Evolutionary conservation across 1,284 basidiomycete genomes (phyloP), one percentile per base, ranked within the genome.

Genomic region (Chondrostereum purpureum): DNA sequence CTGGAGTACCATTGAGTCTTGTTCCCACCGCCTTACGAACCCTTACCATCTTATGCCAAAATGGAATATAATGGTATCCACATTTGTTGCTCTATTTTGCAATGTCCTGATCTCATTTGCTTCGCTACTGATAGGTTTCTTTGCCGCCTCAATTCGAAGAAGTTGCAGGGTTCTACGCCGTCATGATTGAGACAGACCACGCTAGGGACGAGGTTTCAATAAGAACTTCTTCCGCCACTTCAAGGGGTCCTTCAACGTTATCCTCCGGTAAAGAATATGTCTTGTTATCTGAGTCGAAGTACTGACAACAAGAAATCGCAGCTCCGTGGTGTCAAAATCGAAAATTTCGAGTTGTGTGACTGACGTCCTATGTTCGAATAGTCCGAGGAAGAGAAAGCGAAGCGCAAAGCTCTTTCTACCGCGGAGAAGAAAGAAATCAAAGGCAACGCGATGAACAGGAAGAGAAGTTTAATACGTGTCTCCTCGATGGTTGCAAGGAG

Each of bases 181-280:
- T 92, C 21, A 81, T 99, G 72, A 61, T 99, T 44, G 92, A 95
- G 64, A 90, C 92, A 2, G 92, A 95, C 53, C 94, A 99, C 59
- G 91, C 89, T 3, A 76, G 88, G 63, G 94, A 99, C 63, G 72
- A 72, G 19, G 83, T 77, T 99, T 99, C 70, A 91, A 91, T 65
- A 81, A 85, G 61, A 99, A 99, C 68, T 99, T 99, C 67, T 99
- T 99, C 65, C 73, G 83, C 1, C 94, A 97, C 63, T 99, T 88
- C 75, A 82, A 52, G 76, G 69, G 8, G 75, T 94, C 13, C 65
- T 98, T 49, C 82, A 86, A 55, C 74, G 87, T 50, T 66, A 90
- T 62, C 93, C 95, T 50, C 91, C 95, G n/a, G 91, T 92, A 60
- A 53, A 88, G 73, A n/a, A n/a, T n/a, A 60, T 53, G 24, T 42